Conservation (phyloP, 129 eudicot species). For the Solidago caesia region DNA sequence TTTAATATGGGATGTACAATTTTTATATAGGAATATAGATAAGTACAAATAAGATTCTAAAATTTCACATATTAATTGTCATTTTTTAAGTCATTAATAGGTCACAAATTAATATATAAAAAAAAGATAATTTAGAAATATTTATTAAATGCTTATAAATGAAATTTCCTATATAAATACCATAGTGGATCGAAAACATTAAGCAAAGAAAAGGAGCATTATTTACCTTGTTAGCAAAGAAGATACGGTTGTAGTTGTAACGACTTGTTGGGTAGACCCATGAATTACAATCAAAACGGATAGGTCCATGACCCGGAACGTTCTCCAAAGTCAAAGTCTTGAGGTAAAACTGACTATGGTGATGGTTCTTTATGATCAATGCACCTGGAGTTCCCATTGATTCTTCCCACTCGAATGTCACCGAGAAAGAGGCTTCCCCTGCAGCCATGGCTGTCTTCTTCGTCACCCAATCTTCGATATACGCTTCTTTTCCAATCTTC, state of each 20-base stretch:
- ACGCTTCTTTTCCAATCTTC: conserved; percentile 5
- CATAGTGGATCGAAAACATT: background rate
- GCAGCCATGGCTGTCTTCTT: conserved; percentile 22
- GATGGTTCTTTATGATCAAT: conserved; percentile 55
- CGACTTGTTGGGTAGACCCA: conserved; percentile 84
- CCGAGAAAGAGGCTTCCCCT: conserved; percentile 42
- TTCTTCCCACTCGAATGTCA: conserved; percentile 69
- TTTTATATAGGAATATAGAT: too few relatives aligned
- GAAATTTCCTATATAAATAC: background rate
- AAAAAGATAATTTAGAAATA: too few relatives aligned
- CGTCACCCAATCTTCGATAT: conserved; percentile 51
- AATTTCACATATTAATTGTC: too few relatives aligned
- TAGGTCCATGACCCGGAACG: conserved; percentile 60
- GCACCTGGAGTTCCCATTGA: conserved; percentile 72
- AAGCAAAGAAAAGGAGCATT: background rate
- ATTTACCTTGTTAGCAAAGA: conserved; percentile 82
- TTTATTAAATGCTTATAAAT: too few relatives aligned
- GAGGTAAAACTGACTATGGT: conserved; percentile 68
- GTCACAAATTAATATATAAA: too few relatives aligned
- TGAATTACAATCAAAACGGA: conserved; percentile 76
- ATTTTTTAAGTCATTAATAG: too few relatives aligned
- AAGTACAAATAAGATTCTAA: too few relatives aligned
- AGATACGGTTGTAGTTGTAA: conserved; percentile 63
- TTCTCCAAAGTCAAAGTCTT: conserved; percentile 55
- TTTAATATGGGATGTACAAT: too few relatives aligned